These are phyloP conservation scores for Colletotrichum neosansevieriae DNA, from an alignment of 2,329 filamentous ascomycete genomes.

Conservation along the genomic window DNA sequence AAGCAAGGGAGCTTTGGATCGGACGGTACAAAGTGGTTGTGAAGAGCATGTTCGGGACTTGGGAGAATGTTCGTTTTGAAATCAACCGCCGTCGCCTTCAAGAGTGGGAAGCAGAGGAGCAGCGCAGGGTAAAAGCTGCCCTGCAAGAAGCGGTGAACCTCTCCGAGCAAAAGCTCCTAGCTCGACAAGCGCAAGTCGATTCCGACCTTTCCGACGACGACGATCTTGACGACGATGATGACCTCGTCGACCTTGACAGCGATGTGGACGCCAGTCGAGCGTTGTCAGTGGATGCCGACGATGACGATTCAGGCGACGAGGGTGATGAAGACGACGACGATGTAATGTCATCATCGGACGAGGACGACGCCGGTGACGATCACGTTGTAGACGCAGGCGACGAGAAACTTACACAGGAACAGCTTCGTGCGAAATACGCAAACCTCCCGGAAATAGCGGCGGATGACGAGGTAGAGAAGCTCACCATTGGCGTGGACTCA, in stretches of 20 bases:
- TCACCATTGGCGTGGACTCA: constrained; percentile 37
- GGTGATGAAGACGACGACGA: constrained; percentile 53
- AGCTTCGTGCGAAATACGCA: constrained; percentile 77
- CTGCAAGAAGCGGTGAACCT: constrained; percentile 80
- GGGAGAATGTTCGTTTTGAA: constrained; percentile 73
- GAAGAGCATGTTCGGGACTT: constrained; percentile 66
- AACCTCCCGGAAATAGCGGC: constrained; percentile 65
- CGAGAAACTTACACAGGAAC: constrained; percentile 76
- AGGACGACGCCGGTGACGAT: constrained; percentile 68
- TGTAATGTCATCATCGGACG: constrained; percentile 72
- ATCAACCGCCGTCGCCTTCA: constrained; percentile 70
- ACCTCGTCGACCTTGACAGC: constrained; percentile 50
- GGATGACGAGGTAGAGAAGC: constrained; percentile 43
- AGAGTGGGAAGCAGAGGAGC: constrained; percentile 75
- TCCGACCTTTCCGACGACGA: constrained; percentile 63
- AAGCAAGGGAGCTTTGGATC: constrained; percentile 77
- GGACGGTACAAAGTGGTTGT: constrained; percentile 79
- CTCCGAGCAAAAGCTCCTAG: constrained; percentile 76
- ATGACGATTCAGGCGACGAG: constrained; percentile 54
- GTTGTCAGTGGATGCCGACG: constrained; percentile 51
- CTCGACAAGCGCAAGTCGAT: constrained; percentile 66
- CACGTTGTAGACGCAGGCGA: constrained; percentile 61
- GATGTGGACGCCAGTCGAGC: constrained; percentile 55
- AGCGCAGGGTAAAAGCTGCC: constrained; percentile 74
- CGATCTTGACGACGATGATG: constrained; percentile 59